Conservation (phyloP, 441 rosid genomes). For the Pelargonium citronellum region DNA sequence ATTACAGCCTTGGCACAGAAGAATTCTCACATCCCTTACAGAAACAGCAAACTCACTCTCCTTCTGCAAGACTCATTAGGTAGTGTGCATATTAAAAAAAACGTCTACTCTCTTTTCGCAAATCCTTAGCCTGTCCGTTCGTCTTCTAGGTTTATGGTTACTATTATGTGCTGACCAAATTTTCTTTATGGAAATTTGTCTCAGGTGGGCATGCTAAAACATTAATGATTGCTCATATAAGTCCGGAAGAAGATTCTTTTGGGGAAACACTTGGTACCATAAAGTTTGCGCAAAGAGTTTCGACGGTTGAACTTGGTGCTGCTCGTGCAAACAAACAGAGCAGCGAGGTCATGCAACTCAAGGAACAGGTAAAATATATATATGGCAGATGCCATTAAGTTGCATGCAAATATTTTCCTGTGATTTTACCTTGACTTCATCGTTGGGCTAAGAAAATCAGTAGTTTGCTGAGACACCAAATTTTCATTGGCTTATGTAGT, state of each 20-base stretch:
- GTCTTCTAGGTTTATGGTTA: neutral
- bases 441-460: neutral
- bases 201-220: constrained; percentile 90
- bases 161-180: neutral
- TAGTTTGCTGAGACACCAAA: neutral
- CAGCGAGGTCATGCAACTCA: constrained; percentile 72
- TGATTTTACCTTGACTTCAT: neutral
- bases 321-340: constrained; percentile 76
- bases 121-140: neutral
- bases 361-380: constrained; percentile 45
- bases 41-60: constrained; percentile 95
- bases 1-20: constrained; percentile 81
- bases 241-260: constrained; percentile 77
- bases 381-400: neutral
- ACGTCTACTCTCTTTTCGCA: neutral
- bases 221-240: constrained; percentile 88
- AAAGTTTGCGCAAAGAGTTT: constrained; percentile 86
- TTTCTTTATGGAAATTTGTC: constrained; percentile 10
- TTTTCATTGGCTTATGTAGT: no score
- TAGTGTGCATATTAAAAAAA: constrained; percentile 11
- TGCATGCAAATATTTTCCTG: neutral
- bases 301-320: constrained; percentile 79
- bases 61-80: constrained; percentile 90
- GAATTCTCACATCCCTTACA: constrained; percentile 79
- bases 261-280: constrained; percentile 77